Conservation (phyloP, 148 eudicot genomes). For the Rhododendron molle region DNA sequence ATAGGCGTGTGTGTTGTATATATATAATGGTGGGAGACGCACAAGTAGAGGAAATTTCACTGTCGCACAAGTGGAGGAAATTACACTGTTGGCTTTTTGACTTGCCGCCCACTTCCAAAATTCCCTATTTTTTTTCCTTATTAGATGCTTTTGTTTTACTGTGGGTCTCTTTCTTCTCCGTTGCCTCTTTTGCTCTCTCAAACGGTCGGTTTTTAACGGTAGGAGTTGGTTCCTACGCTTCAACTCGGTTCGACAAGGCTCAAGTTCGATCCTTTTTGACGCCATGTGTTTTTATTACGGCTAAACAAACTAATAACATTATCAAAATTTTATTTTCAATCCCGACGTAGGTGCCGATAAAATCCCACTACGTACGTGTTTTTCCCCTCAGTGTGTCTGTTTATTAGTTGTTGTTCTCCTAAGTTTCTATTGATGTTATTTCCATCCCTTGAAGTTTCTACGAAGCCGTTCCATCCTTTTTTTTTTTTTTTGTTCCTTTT, state of each 20-base stretch:
- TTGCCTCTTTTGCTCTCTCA: no score
- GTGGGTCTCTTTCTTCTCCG: no score
- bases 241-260: no score
- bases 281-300: no score
- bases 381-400: not conserved
- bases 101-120: not conserved
- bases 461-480: not conserved
- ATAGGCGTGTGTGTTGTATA: not conserved
- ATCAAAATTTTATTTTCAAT: no score
- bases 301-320: no score
- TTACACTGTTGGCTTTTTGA: slow-evolving; percentile 11
- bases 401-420: not conserved
- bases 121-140: no score
- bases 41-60: not conserved
- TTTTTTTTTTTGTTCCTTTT: no score
- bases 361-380: no score
- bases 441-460: not conserved
- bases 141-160: not conserved
- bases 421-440: not conserved
- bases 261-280: no score
- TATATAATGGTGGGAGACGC: not conserved
- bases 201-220: no score
- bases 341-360: not conserved
- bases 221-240: no score
- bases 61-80: not conserved